phyloP scores from a whole-genome alignment of 2,329 filamentous ascomycete genomes.

The Nemania bipapillata region DNA sequence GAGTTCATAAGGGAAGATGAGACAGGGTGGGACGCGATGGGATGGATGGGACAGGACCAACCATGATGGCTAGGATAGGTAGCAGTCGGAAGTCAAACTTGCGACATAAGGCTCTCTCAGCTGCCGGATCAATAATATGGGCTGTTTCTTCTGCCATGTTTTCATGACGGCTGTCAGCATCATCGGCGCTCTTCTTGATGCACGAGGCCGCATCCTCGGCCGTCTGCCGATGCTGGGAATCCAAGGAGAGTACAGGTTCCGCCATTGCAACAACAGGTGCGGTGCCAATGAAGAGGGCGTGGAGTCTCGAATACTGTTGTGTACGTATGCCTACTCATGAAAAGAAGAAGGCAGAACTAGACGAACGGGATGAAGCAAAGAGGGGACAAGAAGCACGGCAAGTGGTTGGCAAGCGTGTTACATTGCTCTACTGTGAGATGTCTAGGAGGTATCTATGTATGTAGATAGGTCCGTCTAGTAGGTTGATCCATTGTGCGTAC shows the following conservation, averaged over 20 bases:
- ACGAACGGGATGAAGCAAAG: not conserved
- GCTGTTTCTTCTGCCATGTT: conserved; percentile 53
- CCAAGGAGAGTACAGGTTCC: conserved; percentile 15
- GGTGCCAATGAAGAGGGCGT: not conserved
- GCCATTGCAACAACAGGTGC: conserved; percentile 13
- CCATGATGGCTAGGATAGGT: conserved; percentile 66
- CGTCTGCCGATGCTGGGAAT: not conserved
- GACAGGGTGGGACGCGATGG: not conserved
- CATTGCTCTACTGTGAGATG: too few species aligned
- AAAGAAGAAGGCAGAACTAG: not conserved
- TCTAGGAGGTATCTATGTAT: too few species aligned
- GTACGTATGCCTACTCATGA: not conserved
- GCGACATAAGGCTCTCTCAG: conserved; percentile 63
- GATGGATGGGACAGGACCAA: conserved; percentile 37
- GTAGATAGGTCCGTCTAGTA: not conserved
- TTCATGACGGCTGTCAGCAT: conserved; percentile 44
- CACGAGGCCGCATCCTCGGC: conserved; percentile 29
- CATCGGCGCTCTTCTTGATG: conserved; percentile 37
- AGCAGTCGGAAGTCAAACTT: conserved; percentile 66
- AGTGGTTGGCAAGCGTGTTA: too few species aligned
- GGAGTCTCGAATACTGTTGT: not conserved
- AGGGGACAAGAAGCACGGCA: not conserved
- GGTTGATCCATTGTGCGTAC: not conserved
- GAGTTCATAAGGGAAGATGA: not conserved
- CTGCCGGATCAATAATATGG: conserved; percentile 54